Percentiles rank a stretch among this genome's conserved stretches.
Evolutionary conservation across 257 asterid species (phyloP).

Genomic region (Galeopsis tetrahit): DNA sequence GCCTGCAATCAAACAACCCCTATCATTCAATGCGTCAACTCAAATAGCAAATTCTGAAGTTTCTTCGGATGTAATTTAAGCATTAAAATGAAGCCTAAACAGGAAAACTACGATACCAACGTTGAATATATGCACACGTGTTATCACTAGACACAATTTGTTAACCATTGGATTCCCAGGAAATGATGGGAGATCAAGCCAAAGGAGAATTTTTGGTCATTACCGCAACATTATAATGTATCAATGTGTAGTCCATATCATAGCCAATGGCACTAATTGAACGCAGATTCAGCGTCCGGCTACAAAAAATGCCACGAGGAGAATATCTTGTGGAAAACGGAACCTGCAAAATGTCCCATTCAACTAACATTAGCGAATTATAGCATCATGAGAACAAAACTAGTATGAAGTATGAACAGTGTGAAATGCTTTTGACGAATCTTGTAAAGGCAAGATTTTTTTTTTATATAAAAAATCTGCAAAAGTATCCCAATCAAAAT

Average conservation of each 20-base stretch:
- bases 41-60: slow-evolving; percentile 22
- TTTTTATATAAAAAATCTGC: neutral
- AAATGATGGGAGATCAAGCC: neutral
- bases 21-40: slow-evolving; percentile 5
- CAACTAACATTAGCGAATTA: slow-evolving; percentile 25
- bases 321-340: slow-evolving; percentile 71
- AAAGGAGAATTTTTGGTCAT: neutral
- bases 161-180: slow-evolving; percentile 1
- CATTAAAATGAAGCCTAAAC: slow-evolving; percentile 18
- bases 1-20: slow-evolving; percentile 54
- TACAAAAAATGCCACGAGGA: slow-evolving; percentile 80
- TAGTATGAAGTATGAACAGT: slow-evolving; percentile 1
- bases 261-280: slow-evolving; percentile 84
- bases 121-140: neutral
- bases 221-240: slow-evolving; percentile 85
- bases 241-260: slow-evolving; percentile 88
- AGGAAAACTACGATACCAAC: neutral
- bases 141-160: slow-evolving; percentile 1
- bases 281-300: slow-evolving; percentile 75
- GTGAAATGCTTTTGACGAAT: neutral
- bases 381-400: slow-evolving; percentile 18
- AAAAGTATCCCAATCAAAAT: slow-evolving; percentile 12
- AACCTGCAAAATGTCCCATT: slow-evolving; percentile 49
- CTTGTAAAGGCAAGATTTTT: neutral
- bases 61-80: slow-evolving; percentile 28